Evolutionary conservation across 78 protist species (phyloP), one percentile per base, ranked within the genome.

Genomic region (Dictyostelium intermedium): DNA sequence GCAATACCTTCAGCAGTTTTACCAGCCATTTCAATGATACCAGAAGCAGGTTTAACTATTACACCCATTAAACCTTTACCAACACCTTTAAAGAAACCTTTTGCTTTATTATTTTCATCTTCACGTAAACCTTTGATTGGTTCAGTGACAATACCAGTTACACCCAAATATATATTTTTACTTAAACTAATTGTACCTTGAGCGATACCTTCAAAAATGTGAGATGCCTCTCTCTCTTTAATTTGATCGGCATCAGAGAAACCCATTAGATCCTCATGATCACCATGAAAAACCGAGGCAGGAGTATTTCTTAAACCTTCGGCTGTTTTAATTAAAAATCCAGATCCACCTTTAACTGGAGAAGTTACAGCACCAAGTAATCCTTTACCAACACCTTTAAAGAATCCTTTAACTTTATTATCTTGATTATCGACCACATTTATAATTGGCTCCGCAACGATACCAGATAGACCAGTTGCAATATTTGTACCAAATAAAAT

Each of bases 51-150:
- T 85, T 97, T 98, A 16, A n/a, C 91, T 14, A 92, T 92, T 5
- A 95, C 86, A 25, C 99, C 99, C 32, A 91, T 37, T 14, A 98
- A 25, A 45, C 99, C 99, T 16, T 95, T 89, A 11, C 98, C 98
- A 0, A 96, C n/a, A 37, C 99, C 99, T 25, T 84, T 85, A 45
- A 95, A 45, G 39, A 89, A 89, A 14, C 94, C 94, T 45, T 80
- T 80, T 20, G 86, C 94, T 20, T 56, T 56, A 56, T 56, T 56
- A 56, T 56, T 56, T 43, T 85, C 94, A 4, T 89, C 47, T 10
- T 89, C 87, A 32, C 73, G 66, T 18, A 37, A 85, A 69, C 94
- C 94, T n/a, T 34, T 89, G 13, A 89, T 66, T 13, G 94, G 94
- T 20, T 89, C 94, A 43, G 66, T 61, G 0, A 89, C 83, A 0